phyloP scores from a whole-genome alignment of 2,329 filamentous ascomycete genomes.

The Tolypocladium guangdongense region DNA sequence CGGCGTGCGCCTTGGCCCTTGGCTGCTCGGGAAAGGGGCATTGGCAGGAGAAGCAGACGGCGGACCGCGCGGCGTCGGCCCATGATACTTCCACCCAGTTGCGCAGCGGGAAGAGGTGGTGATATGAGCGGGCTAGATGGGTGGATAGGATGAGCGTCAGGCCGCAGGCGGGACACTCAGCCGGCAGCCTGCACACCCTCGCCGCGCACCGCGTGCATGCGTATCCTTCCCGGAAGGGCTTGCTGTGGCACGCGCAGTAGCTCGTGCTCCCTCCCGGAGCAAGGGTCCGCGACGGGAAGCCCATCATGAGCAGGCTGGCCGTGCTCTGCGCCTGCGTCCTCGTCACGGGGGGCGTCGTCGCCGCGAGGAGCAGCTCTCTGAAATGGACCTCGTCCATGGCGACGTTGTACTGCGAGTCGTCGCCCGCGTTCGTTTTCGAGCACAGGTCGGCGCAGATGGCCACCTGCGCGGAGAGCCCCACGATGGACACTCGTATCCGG shows the following conservation, averaged over 20 bases:
- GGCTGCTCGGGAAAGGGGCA: conserved; percentile 52
- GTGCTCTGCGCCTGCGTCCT: conserved; percentile 49
- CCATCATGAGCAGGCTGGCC: conserved; percentile 84
- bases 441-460: conserved; percentile 88
- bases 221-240: conserved; percentile 74
- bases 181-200: conserved; percentile 82
- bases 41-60: conserved; percentile 70
- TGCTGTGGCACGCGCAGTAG: conserved; percentile 85
- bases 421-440: conserved; percentile 73
- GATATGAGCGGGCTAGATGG: conserved; percentile 84
- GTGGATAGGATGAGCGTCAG: conserved; percentile 91
- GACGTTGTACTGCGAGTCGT: conserved; percentile 66
- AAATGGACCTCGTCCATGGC: conserved; percentile 71
- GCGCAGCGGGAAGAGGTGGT: conserved; percentile 79
- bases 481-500: conserved; percentile 75
- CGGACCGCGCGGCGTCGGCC: conserved; percentile 52
- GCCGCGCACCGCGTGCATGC: conserved; percentile 77
- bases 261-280: conserved; percentile 54
- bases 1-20: conserved; percentile 7
- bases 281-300: conserved; percentile 80
- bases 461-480: conserved; percentile 84
- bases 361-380: conserved; percentile 74
- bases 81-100: conserved; percentile 91
- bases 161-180: conserved; percentile 83
- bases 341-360: conserved; percentile 82